Conservation (phyloP, 2,329 filamentous ascomycete genomes). For the Stachybotrys echinatus region DNA sequence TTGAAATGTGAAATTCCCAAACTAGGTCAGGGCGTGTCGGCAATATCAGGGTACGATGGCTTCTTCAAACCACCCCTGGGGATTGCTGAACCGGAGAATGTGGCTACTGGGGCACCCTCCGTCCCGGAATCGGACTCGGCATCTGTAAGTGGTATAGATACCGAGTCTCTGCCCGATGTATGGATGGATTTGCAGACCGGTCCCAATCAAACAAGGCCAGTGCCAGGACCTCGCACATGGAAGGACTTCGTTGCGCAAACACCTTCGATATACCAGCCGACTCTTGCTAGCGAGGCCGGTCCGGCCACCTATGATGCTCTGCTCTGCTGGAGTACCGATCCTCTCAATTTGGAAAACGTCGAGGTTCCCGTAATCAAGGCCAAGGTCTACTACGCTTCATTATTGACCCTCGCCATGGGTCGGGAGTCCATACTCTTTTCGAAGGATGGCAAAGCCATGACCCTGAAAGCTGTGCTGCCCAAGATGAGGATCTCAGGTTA, state of each 20-base stretch:
- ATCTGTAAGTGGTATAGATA: slow-evolving; percentile 2
- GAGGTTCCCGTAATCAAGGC: slow-evolving; percentile 39
- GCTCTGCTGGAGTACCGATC: slow-evolving; percentile 36
- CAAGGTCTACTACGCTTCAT: slow-evolving; percentile 46
- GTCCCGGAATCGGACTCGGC: slow-evolving; percentile 1
- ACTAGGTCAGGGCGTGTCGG: slow-evolving; percentile 12
- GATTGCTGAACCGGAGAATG: slow-evolving; percentile 4
- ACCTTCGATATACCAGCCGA: slow-evolving; percentile 29
- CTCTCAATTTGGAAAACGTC: slow-evolving; percentile 29
- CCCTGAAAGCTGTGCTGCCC: slow-evolving; percentile 45
- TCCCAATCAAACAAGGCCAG: slow-evolving; percentile 9
- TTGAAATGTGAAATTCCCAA: slow-evolving; percentile 8
- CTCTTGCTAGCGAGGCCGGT: slow-evolving; percentile 66
- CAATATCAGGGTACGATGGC: slow-evolving; percentile 17
- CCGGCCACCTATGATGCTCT: slow-evolving; percentile 61
- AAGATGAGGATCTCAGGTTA: slow-evolving; percentile 51
- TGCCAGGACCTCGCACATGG: slow-evolving; percentile 59
- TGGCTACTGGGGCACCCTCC: not conserved
- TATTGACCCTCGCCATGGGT: slow-evolving; percentile 64
- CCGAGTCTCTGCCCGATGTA: slow-evolving; percentile 18
- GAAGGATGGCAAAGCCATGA: slow-evolving; percentile 46
- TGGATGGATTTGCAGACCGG: slow-evolving; percentile 41
- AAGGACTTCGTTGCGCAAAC: slow-evolving; percentile 53
- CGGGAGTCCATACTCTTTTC: slow-evolving; percentile 67
- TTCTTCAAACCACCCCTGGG: slow-evolving; percentile 22